phyloP scores from a whole-genome alignment of 2,329 filamentous ascomycete species.

The Pyrenophora seminiperda region DNA sequence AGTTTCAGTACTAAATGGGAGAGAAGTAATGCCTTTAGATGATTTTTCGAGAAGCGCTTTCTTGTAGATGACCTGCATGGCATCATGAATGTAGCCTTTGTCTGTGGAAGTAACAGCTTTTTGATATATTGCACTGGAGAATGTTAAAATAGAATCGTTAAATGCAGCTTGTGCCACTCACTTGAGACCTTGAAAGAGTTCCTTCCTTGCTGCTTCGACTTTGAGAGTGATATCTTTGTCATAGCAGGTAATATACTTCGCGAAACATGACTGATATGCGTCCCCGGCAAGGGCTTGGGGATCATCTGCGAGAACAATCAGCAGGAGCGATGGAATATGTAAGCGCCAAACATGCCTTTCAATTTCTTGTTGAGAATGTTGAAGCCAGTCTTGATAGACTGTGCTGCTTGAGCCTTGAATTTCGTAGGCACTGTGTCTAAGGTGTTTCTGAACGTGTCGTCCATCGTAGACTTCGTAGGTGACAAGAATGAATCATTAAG shows the following conservation, averaged over 20 bases:
- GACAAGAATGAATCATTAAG: conserved; percentile 9
- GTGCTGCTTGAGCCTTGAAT: conserved; percentile 10
- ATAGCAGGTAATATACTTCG: neutral
- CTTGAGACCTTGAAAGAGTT: neutral
- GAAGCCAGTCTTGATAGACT: conserved; percentile 2
- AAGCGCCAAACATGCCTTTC: conserved; percentile 1
- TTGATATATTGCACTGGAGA: neutral
- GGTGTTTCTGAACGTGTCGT: conserved; percentile 1
- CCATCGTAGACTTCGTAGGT: neutral
- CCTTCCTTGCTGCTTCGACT: conserved; percentile 9
- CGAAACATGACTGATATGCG: conserved; percentile 15
- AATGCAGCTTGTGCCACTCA: too few species aligned
- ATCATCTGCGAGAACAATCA: conserved; percentile 10
- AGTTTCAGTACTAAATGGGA: neutral
- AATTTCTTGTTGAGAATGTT: conserved; percentile 1
- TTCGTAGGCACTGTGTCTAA: neutral
- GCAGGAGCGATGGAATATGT: neutral
- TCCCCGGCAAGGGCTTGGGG: conserved; percentile 12
- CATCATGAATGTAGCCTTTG: conserved; percentile 16
- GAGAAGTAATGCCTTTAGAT: neutral
- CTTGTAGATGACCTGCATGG: conserved; percentile 19
- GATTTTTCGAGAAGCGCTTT: conserved; percentile 1
- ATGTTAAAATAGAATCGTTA: too few species aligned
- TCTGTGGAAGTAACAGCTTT: neutral
- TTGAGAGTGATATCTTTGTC: neutral